Evolutionary conservation across 2,329 filamentous ascomycete genomes (phyloP), one percentile per base, ranked within the genome.

Genomic region (Colletotrichum australisinense): DNA sequence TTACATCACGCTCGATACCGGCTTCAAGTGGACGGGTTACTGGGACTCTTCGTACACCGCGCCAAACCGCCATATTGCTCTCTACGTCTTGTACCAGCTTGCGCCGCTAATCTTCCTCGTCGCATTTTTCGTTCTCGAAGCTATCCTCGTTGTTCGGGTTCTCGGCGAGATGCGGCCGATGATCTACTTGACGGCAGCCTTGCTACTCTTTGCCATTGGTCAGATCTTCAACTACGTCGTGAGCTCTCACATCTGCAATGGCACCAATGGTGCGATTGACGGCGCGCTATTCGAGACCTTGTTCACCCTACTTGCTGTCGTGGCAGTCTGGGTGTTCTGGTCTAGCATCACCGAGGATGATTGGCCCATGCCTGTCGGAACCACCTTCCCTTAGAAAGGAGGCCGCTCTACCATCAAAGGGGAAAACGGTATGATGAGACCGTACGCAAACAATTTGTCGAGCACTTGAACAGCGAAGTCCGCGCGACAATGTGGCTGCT

Each of bases 261-360:
- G 94, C 57, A 94, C 95, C 0, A 80, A 87, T 55, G 95, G 95
- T 76, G 95, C 94, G 82, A 97, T 99, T 80, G 96, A 99, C 80
- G 97, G 97, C 63, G 91, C 96, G 6, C 84, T 99, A 1, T 99
- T 99, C 82, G 91, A 98, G 83, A 97, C 95, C 0, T 86, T 98
- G 7, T 98, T 99, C 85, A 98, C 95, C 0, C 87, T 98, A 1
- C 85, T 96, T 14, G 89, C 95, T 0, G 95, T 99, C 5, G 88
- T 94, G 22, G 91, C 91, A 84, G 85, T 98, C 76, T 99, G 97
- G 95, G 83, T 94, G 70, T 99, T 99, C 87, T 99, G 97, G 97
- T 97, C 95, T 59, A 98, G 95, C 85, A 99, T 99, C 79, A 99
- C 97, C 19, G 97, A 99, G 84, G 97, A 99, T 79, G 96, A 98